Base-by-base conservation (phyloP, 179 eudicot species). In the Beta corolliflora region DNA sequence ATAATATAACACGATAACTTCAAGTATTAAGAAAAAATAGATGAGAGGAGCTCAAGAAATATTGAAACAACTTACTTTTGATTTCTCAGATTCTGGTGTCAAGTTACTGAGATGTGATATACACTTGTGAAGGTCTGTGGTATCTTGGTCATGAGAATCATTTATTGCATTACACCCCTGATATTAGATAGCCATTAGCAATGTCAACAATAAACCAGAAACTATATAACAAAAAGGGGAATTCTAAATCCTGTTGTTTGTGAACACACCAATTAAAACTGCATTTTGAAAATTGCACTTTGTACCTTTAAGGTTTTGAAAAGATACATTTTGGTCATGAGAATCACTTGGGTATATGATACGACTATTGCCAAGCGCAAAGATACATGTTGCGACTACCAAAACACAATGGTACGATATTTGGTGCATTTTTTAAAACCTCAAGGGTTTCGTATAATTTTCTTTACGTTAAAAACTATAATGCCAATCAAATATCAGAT, bases 41-140 rank as follows among this genome's bases (percentile, higher is more conserved):
- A 25, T 15, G 9, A n/a, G 8, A 59, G 46, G 58, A 9, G 21
- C 45, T 63, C 5, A 12, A 21, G 59, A 41, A 7, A 52, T 25
- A 19, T 29, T 25, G 58, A 44, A 23, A 77, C 55, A 18, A 82
- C 97, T 79, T 89, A 92, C 99, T 88, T 95, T 83, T 31, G 88
- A 83, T 72, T 87, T 85, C 55, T 90, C 91, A 31, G 69, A 41
- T 52, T 89, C 86, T 52, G 91, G 86, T 12, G 88, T 78, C 80
- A 44, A 59, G 75, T 91, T 90, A 68, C 71, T 86, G 77, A 95
- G 84, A 79, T 88, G 86, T 15, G 90, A 77, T 56, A 93, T 84
- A 83, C 98, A 93, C 86, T 95, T 93, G 87, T 95, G 93, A 66
- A 95, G 88, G 86, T 95, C 99, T 12, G 98, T 92, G 46, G 98